Evolutionary conservation across 2,329 filamentous ascomycete genomes (phyloP).

Genomic region (Ophiostoma australiae): DNA sequence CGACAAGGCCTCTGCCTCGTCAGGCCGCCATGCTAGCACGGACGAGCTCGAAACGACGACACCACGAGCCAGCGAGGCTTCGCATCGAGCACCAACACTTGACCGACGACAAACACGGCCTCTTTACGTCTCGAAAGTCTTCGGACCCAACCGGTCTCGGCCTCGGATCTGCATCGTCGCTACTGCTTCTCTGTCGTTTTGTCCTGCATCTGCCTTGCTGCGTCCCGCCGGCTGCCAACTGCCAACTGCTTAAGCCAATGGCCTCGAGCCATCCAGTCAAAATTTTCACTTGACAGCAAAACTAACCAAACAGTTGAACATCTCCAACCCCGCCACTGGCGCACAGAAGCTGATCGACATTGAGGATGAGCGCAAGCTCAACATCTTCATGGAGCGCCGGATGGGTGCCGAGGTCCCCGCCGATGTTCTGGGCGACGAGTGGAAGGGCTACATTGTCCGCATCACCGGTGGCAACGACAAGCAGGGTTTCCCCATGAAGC

Average conservation of each 20-base stretch:
- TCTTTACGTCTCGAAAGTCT: background rate
- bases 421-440: slow-evolving; percentile 96
- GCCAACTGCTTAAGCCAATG: background rate
- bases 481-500: slow-evolving; percentile 99
- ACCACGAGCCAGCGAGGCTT: background rate
- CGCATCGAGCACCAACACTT: background rate
- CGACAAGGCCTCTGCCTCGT: background rate
- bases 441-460: slow-evolving; percentile 99
- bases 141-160: too few relatives aligned
- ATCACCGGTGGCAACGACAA: slow-evolving; percentile 99
- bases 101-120: background rate
- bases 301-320: slow-evolving; percentile 49
- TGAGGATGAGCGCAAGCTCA: slow-evolving; percentile 99
- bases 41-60: background rate
- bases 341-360: slow-evolving; percentile 99
- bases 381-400: slow-evolving; percentile 41
- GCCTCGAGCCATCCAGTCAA: background rate
- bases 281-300: background rate
- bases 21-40: background rate
- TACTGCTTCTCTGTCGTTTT: background rate
- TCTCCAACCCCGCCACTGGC: slow-evolving; percentile 94
- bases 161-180: background rate
- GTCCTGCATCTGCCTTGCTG: background rate
- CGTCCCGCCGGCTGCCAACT: background rate
- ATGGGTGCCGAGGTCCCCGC: slow-evolving; percentile 90